These are phyloP conservation scores for Crithidia sp. DNA, from an alignment of 208 protist species.

Conservation along the genomic window DNA sequence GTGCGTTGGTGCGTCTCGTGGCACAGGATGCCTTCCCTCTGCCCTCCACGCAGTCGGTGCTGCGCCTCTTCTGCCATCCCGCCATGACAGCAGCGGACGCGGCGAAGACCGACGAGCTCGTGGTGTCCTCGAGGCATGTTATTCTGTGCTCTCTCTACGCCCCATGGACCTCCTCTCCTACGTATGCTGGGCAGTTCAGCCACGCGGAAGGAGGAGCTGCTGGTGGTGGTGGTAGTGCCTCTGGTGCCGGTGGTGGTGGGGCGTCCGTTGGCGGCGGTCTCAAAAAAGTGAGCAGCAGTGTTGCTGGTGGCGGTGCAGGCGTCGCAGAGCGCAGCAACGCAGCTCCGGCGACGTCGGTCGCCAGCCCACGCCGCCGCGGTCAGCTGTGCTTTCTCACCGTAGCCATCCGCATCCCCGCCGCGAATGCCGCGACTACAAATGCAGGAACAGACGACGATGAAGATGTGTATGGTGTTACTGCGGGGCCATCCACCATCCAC, in stretches of 20 bases:
- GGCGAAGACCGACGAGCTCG: not conserved
- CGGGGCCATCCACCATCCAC: slow-evolving; percentile 1
- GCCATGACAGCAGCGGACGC: slow-evolving; percentile 2
- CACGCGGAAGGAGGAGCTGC: not conserved
- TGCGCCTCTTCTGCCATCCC: slow-evolving; percentile 39
- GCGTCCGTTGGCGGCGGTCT: not conserved
- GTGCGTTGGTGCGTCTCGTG: slow-evolving; percentile 21
- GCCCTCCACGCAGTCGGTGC: slow-evolving; percentile 19
- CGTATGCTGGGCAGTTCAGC: not conserved
- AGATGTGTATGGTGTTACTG: not conserved
- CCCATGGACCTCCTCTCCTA: not conserved
- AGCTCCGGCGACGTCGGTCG: slow-evolving; percentile 3
- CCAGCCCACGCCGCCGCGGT: slow-evolving; percentile 13
- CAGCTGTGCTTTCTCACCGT: slow-evolving; percentile 23
- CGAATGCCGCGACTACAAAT: no score
- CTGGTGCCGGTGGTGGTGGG: not conserved
- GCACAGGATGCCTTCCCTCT: slow-evolving; percentile 45
- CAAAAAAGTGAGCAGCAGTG: slow-evolving; percentile 1
- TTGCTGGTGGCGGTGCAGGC: not conserved
- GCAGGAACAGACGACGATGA: not conserved
- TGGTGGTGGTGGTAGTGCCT: not conserved
- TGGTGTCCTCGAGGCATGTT: slow-evolving; percentile 11
- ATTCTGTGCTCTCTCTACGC: slow-evolving; percentile 31
- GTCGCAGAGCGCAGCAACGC: not conserved
- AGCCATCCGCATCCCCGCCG: no score